Evolutionary conservation across 2,329 filamentous ascomycete species (phyloP), one percentile per base, ranked within the genome.

Genomic region (Penicillium sp.): DNA sequence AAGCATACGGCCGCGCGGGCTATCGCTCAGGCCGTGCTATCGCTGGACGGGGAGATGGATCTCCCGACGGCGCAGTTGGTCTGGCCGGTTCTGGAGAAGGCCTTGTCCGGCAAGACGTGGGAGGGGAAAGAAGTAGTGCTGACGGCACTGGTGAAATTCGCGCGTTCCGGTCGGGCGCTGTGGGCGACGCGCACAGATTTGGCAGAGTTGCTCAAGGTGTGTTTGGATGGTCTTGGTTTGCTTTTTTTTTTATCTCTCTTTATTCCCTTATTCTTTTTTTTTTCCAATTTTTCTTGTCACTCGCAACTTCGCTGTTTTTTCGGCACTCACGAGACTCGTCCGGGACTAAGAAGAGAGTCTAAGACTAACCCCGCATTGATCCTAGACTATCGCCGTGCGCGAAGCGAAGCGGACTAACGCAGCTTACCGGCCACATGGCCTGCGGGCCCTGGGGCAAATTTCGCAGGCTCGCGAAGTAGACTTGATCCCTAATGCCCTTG

Each of bases 371-470:
- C 55, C 51, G 50, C 70, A 61, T 44, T 44, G 24, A 60, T 62
- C 50, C 54, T 61, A 93, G 83, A 69, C 62, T 6, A 89, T 96
- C 64, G 85, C 85, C 5, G 74, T 94, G 16, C 85, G 94, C 58
- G 95, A 99, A 82, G 92, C 92, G 9, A 97, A 95, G 79, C 86
- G 95, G 35, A 94, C 93, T 71, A 97, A 97, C 69, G 85, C 87
- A n/a, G 81, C 82, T 7, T 99, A 98, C 75, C 86, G 90, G 14
- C 88, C 89, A 19, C 83, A 91, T 73, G 90, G 91, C 0, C 84
- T 96, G 62, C 79, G 80, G 55, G 87, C 86, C 36, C 79, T 97
- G 5, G 92, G 90, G 70, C 82, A 86, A 55, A 90, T 94, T 68
- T 85, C 87, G n/a, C 83, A 84, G 39, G 85, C 84, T 14, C 83